phyloP scores from a whole-genome alignment of 805 yeast genomes.

The Metschnikowia proteae region DNA sequence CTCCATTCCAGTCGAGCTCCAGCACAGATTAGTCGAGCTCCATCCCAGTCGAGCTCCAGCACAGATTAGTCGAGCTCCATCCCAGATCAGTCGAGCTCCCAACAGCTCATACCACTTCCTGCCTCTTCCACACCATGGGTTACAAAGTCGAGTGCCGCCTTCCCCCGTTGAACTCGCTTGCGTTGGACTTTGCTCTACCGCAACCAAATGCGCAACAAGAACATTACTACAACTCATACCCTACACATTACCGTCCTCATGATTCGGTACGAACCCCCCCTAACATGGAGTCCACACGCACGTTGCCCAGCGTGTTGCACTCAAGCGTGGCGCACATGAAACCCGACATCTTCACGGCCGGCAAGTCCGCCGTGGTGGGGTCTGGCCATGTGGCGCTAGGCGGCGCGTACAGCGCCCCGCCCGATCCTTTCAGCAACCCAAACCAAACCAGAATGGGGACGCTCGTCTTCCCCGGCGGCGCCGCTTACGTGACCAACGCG shows the following conservation, averaged over 20 bases:
- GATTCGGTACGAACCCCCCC: not conserved
- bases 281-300: slow-evolving; percentile 1
- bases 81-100: too few relatives aligned
- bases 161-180: slow-evolving; percentile 35
- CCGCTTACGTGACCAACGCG: not conserved
- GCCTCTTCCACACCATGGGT: slow-evolving; percentile 6
- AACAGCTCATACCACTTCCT: not conserved
- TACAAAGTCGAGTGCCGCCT: slow-evolving; percentile 19
- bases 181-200: slow-evolving; percentile 30
- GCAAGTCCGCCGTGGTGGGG: not conserved
- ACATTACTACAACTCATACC: not conserved
- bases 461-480: not conserved
- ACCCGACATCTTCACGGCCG: not conserved
- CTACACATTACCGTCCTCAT: not conserved
- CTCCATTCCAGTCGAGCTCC: too few relatives aligned
- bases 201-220: slow-evolving; percentile 2
- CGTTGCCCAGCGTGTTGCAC: not conserved
- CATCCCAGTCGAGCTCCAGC: too few relatives aligned
- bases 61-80: too few relatives aligned
- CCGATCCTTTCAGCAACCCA: not conserved
- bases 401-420: not conserved
- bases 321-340: not conserved
- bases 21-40: too few relatives aligned
- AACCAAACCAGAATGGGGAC: not conserved
- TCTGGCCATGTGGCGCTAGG: not conserved